Percentiles rank a stretch among this genome's conserved stretches.
Evolutionary conservation across 306 rosid genomes (phyloP).

Genomic region (Pachyrhizus erosus): DNA sequence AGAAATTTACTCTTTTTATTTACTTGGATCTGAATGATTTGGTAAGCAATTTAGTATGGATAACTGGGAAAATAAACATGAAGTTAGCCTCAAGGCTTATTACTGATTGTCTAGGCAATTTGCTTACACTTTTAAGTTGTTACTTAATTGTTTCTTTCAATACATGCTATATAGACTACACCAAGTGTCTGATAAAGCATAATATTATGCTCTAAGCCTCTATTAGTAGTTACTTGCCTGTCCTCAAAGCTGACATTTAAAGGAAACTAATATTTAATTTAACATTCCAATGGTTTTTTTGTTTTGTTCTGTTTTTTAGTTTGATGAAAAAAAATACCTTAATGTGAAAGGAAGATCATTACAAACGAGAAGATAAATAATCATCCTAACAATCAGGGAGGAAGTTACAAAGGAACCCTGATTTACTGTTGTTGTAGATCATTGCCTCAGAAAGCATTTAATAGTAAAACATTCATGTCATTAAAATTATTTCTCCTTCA

Average conservation of each 20-base stretch:
- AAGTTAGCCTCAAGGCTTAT: background rate
- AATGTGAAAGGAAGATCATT: background rate
- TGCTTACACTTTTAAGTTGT: background rate
- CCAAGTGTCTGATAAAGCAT: background rate
- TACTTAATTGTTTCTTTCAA: background rate
- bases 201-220: background rate
- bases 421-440: no score
- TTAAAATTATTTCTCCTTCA: background rate
- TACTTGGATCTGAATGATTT: conserved; percentile 11
- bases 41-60: conserved; percentile 15
- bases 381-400: no score
- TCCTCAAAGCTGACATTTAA: background rate
- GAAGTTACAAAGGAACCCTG: background rate
- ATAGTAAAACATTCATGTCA: background rate
- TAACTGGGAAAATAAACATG: background rate
- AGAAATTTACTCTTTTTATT: conserved; percentile 2
- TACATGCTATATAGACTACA: background rate
- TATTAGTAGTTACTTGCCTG: background rate
- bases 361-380: no score
- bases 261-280: background rate
- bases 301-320: background rate
- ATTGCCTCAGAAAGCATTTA: background rate
- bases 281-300: background rate
- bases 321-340: background rate
- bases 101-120: background rate